Evolutionary conservation across 2,329 filamentous ascomycete genomes (phyloP).

Genomic region (Nannizzia gypsea): DNA sequence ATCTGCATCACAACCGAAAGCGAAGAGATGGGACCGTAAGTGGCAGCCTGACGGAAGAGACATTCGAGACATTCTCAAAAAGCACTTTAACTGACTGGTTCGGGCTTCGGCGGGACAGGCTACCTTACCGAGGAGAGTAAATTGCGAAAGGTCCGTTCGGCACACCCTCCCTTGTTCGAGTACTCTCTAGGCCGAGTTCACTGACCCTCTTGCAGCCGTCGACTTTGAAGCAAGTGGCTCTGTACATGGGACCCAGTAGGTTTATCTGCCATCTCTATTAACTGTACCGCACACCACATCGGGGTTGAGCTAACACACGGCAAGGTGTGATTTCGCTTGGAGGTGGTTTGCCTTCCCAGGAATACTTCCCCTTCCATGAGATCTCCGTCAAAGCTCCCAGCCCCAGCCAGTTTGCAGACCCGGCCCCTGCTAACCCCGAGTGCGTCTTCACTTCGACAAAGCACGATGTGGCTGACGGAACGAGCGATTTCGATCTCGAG

Average conservation of each 20-base stretch:
- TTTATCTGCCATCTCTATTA: no score
- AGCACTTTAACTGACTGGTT: slow-evolving; percentile 1
- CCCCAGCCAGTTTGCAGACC: slow-evolving; percentile 58
- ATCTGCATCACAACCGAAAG: slow-evolving; percentile 54
- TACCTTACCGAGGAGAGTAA: slow-evolving; percentile 53
- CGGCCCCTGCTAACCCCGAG: slow-evolving; percentile 51
- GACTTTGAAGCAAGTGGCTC: slow-evolving; percentile 72
- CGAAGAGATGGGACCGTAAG: slow-evolving; percentile 72
- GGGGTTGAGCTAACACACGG: no score
- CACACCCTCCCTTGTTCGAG: not conserved
- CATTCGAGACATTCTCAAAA: no score
- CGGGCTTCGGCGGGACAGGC: slow-evolving; percentile 21
- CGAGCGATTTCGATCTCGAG: slow-evolving; percentile 58
- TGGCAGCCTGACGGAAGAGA: no score
- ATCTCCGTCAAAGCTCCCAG: slow-evolving; percentile 62
- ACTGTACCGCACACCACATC: no score
- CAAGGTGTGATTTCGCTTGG: slow-evolving; percentile 82
- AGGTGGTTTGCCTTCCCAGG: slow-evolving; percentile 75
- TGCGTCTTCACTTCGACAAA: slow-evolving; percentile 60
- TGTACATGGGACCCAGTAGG: slow-evolving; percentile 58
- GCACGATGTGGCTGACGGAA: slow-evolving; percentile 61
- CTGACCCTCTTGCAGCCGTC: slow-evolving; percentile 40
- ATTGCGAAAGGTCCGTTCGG: slow-evolving; percentile 29
- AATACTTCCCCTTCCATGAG: slow-evolving; percentile 85
- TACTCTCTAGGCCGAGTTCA: not conserved